Conservation (phyloP, 805 yeast genomes). For the Candida incommunis region DNA sequence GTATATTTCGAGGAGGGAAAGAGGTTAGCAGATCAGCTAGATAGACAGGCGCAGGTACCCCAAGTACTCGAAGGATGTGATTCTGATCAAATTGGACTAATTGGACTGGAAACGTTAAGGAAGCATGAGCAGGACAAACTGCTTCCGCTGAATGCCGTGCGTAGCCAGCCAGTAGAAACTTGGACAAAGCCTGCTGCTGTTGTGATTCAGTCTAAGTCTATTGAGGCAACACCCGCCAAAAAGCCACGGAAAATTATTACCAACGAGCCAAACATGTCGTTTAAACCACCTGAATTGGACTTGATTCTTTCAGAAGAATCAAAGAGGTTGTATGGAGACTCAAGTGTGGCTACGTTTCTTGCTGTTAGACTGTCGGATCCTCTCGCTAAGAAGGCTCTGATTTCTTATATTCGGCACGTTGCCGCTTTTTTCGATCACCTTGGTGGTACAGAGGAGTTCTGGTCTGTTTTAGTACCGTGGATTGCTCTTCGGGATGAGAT, state of each 20-base stretch:
- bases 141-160: no score
- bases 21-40: no score
- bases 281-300: background rate
- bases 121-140: no score
- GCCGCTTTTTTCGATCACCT: background rate
- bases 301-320: background rate
- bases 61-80: no score
- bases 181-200: no score
- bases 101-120: no score
- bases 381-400: background rate
- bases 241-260: background rate
- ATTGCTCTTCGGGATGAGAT: background rate
- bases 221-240: background rate
- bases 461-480: background rate
- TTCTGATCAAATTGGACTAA: no score
- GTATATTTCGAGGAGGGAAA: no score
- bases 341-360: background rate
- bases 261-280: background rate
- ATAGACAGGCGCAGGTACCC: no score
- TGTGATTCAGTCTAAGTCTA: background rate
- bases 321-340: background rate
- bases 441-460: background rate
- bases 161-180: no score
- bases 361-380: background rate
- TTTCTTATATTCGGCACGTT: background rate